phyloP scores from a whole-genome alignment of 192 early-diverging fungal species.

The Ambispora gerdemannii region DNA sequence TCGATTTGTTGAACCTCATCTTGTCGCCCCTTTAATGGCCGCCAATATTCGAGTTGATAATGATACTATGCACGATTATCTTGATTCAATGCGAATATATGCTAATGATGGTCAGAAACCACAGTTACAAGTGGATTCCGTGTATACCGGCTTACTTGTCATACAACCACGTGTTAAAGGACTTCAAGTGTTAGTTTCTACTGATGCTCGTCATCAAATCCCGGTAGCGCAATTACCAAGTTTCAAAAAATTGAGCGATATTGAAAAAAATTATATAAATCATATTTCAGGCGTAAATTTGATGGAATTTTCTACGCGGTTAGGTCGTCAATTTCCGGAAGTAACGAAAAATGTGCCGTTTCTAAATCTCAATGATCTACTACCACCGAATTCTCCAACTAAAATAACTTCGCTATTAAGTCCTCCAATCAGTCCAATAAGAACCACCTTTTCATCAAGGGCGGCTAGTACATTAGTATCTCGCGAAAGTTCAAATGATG shows the following conservation, averaged over 20 bases:
- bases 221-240: conserved; percentile 12
- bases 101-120: background rate
- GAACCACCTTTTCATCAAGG: no score
- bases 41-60: conserved; percentile 28
- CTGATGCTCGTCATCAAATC: conserved; percentile 21
- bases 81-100: conserved; percentile 33
- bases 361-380: no score
- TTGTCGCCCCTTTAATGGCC: conserved; percentile 38
- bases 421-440: background rate
- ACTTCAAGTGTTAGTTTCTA: conserved; percentile 12
- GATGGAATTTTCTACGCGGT: background rate
- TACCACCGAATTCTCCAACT: no score
- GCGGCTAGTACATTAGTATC: background rate
- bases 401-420: background rate
- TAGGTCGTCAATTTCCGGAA: background rate
- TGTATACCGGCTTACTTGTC: conserved; percentile 16
- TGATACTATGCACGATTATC: conserved; percentile 34
- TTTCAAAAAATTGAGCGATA: background rate
- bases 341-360: background rate
- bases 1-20: conserved; percentile 36
- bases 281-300: background rate
- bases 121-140: background rate
- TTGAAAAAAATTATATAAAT: conserved; percentile 1
- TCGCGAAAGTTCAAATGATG: background rate
- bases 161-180: background rate